Evolutionary conservation across 2,329 filamentous ascomycete species (phyloP).

Genomic region (Diaporthe citrichinensis): DNA sequence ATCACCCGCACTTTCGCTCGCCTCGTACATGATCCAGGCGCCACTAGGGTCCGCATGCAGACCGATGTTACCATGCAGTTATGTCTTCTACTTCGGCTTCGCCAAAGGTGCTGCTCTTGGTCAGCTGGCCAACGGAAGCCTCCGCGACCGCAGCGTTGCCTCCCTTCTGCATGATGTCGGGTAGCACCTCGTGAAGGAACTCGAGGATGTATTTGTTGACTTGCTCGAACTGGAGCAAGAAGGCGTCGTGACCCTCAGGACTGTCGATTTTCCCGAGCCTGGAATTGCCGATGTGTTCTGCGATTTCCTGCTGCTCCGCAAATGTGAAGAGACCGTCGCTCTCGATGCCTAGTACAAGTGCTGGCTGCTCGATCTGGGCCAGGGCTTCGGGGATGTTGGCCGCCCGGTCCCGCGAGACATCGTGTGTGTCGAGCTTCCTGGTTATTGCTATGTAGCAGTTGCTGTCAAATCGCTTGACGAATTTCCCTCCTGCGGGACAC

Average conservation of each 20-base stretch:
- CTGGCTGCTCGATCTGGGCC: conserved; percentile 86
- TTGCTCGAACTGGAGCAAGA: conserved; percentile 96
- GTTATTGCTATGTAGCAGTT: conserved; percentile 99
- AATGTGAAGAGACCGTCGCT: conserved; percentile 97
- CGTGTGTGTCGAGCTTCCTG: conserved; percentile 96
- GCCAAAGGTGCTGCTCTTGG: conserved; percentile 92
- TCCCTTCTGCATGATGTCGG: conserved; percentile 85
- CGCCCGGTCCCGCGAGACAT: conserved; percentile 86
- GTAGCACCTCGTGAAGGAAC: conserved; percentile 86
- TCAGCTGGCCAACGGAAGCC: conserved; percentile 72
- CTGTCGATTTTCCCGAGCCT: conserved; percentile 90
- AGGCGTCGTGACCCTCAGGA: conserved; percentile 96
- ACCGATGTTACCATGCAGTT: conserved; percentile 81
- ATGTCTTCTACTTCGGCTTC: conserved; percentile 98
- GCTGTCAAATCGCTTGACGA: conserved; percentile 96
- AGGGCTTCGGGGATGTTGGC: conserved; percentile 80
- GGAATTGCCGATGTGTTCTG: conserved; percentile 82
- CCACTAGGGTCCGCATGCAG: neutral
- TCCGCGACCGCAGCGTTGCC: conserved; percentile 61
- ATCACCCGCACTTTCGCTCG: conserved; percentile 24
- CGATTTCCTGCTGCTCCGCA: conserved; percentile 94
- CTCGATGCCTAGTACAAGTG: conserved; percentile 93
- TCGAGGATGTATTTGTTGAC: conserved; percentile 89
- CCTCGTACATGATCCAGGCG: conserved; percentile 4
- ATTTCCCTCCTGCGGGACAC: conserved; percentile 75